Evolutionary conservation across 2,329 filamentous ascomycete species (phyloP), one percentile per base, ranked within the genome.

Genomic region (Pseudofabraea citricarpa): DNA sequence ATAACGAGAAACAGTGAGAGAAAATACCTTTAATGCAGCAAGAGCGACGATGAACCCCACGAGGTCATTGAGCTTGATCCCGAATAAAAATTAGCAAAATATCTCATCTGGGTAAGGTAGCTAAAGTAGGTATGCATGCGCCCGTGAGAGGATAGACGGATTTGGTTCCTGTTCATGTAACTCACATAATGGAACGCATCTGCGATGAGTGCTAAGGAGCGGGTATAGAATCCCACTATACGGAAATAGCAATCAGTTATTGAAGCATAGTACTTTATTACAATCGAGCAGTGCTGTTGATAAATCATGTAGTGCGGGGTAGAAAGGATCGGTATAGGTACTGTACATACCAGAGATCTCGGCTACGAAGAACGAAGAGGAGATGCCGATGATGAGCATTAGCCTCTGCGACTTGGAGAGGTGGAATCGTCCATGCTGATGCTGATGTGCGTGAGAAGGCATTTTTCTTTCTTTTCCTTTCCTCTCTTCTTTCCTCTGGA

Each of bases 121-220:
- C n/a, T n/a, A n/a, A n/a, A n/a, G n/a, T n/a, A n/a, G n/a, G n/a
- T n/a, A n/a, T n/a, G n/a, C n/a, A n/a, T n/a, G n/a, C n/a, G n/a
- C n/a, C n/a, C n/a, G n/a, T n/a, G n/a, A n/a, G n/a, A n/a, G n/a
- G n/a, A n/a, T n/a, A n/a, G n/a, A n/a, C n/a, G n/a, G n/a, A n/a
- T n/a, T n/a, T n/a, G n/a, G n/a, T 26, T 40, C 32, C 43, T 29
- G 40, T 10, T 26, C 5, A 12, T 19, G 20, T 27, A 29, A 57
- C 75, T 48, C 65, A 85, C 82, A 58, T 88, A 87, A 59, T 90
- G 86, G 54, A 90, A 89, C 1, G 87, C 83, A 69, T 90, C 86
- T 21, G 86, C 85, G 20, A 90, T 69, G 2, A 90, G 69, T 1
- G 84, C 84, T 9, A 90, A 69, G 1, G 85, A 89, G 41, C 72